Evolutionary conservation across 1,284 basidiomycete species (phyloP).

Genomic region (Moesziomyces globuligerus): DNA sequence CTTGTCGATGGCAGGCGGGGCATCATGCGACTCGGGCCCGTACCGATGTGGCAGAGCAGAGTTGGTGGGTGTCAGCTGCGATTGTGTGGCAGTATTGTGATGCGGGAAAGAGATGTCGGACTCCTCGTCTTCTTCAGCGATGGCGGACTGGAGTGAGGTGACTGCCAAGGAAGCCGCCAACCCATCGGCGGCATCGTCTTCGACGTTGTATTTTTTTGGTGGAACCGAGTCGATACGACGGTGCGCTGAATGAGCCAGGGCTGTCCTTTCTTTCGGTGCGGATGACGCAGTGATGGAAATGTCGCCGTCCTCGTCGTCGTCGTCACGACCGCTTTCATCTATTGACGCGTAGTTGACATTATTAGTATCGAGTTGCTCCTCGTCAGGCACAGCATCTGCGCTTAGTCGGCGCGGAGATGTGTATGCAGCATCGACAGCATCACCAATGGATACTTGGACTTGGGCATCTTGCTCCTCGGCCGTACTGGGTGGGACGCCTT

Average conservation of each 20-base stretch:
- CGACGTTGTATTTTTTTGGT: constrained; percentile 38
- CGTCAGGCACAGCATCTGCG: no score
- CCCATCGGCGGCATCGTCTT: background rate
- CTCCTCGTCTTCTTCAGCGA: constrained; percentile 26
- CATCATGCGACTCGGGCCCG: background rate
- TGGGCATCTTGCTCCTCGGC: no score
- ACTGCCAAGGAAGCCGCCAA: constrained; percentile 18
- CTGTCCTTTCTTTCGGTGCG: background rate
- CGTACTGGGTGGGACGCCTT: no score
- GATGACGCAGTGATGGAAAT: constrained; percentile 28
- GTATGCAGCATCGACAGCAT: no score
- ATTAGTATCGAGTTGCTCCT: no score
- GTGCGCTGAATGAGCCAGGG: constrained; percentile 3
- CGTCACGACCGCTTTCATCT: constrained; percentile 1
- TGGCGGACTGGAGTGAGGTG: constrained; percentile 8
- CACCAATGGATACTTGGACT: no score
- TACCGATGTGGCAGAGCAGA: background rate
- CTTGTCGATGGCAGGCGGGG: constrained; percentile 14
- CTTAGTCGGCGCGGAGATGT: no score
- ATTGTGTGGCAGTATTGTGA: constrained; percentile 1
- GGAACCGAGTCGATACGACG: constrained; percentile 45
- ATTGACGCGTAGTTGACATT: no score
- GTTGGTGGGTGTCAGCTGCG: background rate
- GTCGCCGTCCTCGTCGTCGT: constrained; percentile 18
- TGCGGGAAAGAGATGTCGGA: constrained; percentile 11